phyloP scores from a whole-genome alignment of 371 early-diverging fungal species.

The Circinella umbellata region DNA sequence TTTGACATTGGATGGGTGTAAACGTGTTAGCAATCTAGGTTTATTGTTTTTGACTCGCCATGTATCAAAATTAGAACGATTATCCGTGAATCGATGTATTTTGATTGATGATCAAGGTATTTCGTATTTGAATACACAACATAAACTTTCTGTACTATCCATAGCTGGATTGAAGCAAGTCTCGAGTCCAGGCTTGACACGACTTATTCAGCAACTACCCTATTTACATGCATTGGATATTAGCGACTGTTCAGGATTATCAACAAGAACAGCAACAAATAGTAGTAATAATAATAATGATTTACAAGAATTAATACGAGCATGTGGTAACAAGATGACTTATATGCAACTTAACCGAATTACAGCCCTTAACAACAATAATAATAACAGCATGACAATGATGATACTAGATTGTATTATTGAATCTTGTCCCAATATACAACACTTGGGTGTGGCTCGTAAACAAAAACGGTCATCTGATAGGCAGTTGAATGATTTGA shows the following conservation, averaged over 20 bases:
- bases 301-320: conserved; percentile 8
- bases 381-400: not conserved
- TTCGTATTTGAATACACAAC: not conserved
- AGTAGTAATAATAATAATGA: not conserved
- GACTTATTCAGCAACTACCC: not conserved
- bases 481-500: not conserved
- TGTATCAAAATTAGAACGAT: not conserved
- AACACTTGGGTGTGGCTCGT: not conserved
- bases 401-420: conserved; percentile 1
- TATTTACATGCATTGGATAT: conserved; percentile 7
- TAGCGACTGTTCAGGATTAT: conserved; percentile 13
- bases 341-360: conserved; percentile 7
- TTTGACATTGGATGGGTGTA: conserved; percentile 36
- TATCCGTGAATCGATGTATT: not conserved
- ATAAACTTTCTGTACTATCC: not conserved
- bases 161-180: conserved; percentile 10
- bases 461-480: not conserved
- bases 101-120: conserved; percentile 9
- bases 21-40: conserved; percentile 34
- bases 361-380: not conserved
- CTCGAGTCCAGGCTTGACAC: conserved; percentile 4
- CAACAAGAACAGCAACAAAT: not conserved
- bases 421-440: not conserved
- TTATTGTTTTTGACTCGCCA: conserved; percentile 22
- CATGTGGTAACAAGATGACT: conserved; percentile 14